Conservation (phyloP, 179 eudicot genomes). For the Nepenthes alata region DNA sequence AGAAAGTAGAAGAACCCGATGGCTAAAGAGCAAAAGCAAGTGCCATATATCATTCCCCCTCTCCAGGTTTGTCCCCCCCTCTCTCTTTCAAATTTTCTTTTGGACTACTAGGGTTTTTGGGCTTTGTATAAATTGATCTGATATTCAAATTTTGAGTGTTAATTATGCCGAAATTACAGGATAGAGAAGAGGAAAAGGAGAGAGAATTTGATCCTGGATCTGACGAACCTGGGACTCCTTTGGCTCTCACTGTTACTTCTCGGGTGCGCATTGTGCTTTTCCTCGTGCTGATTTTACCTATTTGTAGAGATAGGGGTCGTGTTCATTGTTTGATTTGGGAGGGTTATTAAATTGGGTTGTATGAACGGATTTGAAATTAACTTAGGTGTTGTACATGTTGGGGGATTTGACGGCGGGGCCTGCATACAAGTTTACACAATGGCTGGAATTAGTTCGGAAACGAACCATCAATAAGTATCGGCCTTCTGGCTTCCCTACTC, state of each 20-base stretch:
- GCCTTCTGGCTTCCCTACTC: constrained; percentile 63
- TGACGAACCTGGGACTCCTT: constrained; percentile 57
- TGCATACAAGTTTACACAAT: constrained; percentile 67
- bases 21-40: constrained; percentile 29
- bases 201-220: constrained; percentile 43
- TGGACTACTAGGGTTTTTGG: neutral
- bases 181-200: constrained; percentile 34
- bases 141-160: too few relatives aligned
- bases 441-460: constrained; percentile 93
- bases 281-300: neutral
- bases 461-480: constrained; percentile 50
- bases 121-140: too few relatives aligned
- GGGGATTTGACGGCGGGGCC: constrained; percentile 85
- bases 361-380: neutral
- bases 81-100: constrained; percentile 1
- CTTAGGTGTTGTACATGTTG: constrained; percentile 84
- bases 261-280: constrained; percentile 29
- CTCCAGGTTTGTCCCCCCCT: constrained; percentile 32
- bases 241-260: constrained; percentile 84
- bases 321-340: neutral
- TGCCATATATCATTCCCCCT: constrained; percentile 21
- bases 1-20: constrained; percentile 8
- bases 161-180: constrained; percentile 25
- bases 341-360: neutral
- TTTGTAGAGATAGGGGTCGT: neutral